Percentiles rank a stretch among this genome's conserved stretches.
Conservation (phyloP, 2,329 filamentous ascomycete species). For the Aspergillus intermedius region DNA sequence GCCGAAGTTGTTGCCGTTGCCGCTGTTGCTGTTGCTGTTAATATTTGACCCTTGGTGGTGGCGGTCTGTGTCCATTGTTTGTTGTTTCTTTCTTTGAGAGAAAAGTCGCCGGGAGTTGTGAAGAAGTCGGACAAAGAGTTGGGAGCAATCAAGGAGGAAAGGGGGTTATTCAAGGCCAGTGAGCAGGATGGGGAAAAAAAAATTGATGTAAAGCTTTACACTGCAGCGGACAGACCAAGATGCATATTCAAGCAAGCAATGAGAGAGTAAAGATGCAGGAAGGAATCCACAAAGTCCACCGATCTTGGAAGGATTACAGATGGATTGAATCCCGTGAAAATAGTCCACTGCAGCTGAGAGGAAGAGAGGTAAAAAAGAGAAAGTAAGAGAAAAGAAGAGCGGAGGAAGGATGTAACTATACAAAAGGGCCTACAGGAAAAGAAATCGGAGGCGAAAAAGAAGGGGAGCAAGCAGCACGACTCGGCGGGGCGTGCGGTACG, state of each 20-base stretch:
- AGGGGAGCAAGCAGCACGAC: conserved; percentile 23
- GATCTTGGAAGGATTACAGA: neutral
- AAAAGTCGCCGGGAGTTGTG: neutral
- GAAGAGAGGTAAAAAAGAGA: neutral
- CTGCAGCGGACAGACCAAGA: neutral
- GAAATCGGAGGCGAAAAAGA: conserved; percentile 1
- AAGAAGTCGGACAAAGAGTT: neutral
- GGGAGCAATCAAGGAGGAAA: neutral
- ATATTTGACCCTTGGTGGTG: conserved; percentile 15
- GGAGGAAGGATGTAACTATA: neutral
- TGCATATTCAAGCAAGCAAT: neutral
- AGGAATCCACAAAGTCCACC: neutral
- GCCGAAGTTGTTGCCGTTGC: conserved; percentile 36
- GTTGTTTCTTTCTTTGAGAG: too few species aligned
- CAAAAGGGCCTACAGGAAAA: neutral
- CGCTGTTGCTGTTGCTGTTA: too few species aligned
- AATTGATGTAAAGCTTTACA: neutral
- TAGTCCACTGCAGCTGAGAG: neutral
- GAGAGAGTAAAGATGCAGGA: conserved; percentile 1
- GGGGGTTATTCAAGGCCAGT: neutral
- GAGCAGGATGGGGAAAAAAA: conserved; percentile 1
- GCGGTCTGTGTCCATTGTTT: conserved; percentile 41
- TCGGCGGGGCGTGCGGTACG: too few species aligned
- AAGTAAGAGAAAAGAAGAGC: neutral
- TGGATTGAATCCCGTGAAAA: neutral